Evolutionary conservation across 768 basidiomycete genomes (phyloP).

Genomic region (Lactarius trivialis): DNA sequence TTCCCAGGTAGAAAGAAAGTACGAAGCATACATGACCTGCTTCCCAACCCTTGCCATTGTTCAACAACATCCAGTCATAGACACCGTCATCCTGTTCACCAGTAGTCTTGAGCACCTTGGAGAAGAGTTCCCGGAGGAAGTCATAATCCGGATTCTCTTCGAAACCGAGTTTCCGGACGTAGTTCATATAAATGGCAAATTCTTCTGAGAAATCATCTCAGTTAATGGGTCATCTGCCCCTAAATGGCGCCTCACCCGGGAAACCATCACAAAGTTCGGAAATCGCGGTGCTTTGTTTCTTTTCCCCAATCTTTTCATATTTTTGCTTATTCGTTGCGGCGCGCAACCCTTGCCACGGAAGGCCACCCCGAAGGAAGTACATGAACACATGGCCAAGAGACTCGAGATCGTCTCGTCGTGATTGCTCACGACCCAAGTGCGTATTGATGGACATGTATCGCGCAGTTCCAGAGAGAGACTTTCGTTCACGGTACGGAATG

Average conservation of each 20-base stretch:
- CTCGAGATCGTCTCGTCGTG: conserved; percentile 92
- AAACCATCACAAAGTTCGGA: conserved; percentile 93
- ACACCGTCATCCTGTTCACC: conserved; percentile 88
- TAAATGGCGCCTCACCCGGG: conserved; percentile 58
- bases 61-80: conserved; percentile 96
- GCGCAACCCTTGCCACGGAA: conserved; percentile 97
- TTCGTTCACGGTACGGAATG: conserved; percentile 98
- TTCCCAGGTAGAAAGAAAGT: conserved; percentile 2
- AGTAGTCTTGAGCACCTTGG: conserved; percentile 80
- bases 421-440: conserved; percentile 91
- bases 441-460: conserved; percentile 99
- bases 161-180: conserved; percentile 96
- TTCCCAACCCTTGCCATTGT: conserved; percentile 95
- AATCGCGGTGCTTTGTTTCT: conserved; percentile 93
- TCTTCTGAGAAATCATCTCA: conserved; percentile 56
- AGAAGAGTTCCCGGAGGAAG: conserved; percentile 90
- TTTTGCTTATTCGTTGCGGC: conserved; percentile 99
- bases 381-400: conserved; percentile 98
- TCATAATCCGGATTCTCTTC: conserved; percentile 98
- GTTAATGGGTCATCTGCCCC: background rate
- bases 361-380: conserved; percentile 94
- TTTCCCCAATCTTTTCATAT: conserved; percentile 99
- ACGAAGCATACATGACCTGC: conserved; percentile 59
- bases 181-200: conserved; percentile 98
- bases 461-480: conserved; percentile 92